Evolutionary conservation across 768 basidiomycete species (phyloP), one percentile per base, ranked within the genome.

Genomic region (Clavaria fumosa): DNA sequence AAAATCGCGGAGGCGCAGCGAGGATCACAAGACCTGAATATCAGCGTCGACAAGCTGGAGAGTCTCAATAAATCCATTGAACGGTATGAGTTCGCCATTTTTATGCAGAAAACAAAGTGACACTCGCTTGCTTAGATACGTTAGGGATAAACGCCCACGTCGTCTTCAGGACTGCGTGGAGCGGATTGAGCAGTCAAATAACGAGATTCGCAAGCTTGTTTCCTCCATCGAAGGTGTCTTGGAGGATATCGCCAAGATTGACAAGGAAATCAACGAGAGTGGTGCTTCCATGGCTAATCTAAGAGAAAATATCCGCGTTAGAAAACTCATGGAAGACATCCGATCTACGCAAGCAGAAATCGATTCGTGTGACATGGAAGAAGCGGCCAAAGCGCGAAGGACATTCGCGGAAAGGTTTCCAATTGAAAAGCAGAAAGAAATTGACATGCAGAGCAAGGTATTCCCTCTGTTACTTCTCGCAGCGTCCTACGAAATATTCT

Each of bases 371-470:
- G 84, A 96, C 55, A 70, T 96, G 59, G 88, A 91, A 46, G 76
- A 74, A 43, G 85, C 88, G 14, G 80, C 78, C 14, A 82, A 74
- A 52, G 83, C 86, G 15, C 75, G 76, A 53, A 69, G 79, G 40
- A 81, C 76, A 40, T 99, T 93, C 55, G 75, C 91, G 38, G 73
- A 77, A 36, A 72, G 78, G 49, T 97, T 81, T 58, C 64, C 65
- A 20, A 58, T 64, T 2, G 78, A 77, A 48, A 78, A 84, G 53
- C 64, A 72, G 44, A 73, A 66, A 51, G 84, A 90, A 59, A 72
- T 70, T 10, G 65, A 76, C 24, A 57, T 88, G 46, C 75, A 80
- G 44, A 70, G 69, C 46, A 65, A 70, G 62, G 86, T 84, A 44
- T 18, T 23, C n/a, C 11, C 23, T 7, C 66, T 45, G 21, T 30